Evolutionary conservation across 2,329 filamentous ascomycete species (phyloP).

Genomic region (Epichloe uncinata): DNA sequence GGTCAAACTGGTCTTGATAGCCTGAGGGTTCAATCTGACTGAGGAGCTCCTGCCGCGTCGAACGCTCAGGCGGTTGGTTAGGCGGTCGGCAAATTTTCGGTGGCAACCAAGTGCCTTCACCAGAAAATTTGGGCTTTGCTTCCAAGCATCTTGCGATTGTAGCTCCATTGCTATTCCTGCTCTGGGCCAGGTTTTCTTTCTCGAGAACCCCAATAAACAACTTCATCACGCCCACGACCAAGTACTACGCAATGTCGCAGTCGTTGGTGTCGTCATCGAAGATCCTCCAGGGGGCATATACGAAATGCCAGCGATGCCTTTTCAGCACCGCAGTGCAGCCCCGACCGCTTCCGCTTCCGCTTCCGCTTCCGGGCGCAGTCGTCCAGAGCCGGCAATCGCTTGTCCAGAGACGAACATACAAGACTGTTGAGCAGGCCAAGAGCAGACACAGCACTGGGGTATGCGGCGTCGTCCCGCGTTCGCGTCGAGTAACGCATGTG

Average conservation of each 20-base stretch:
- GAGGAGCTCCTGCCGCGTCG: background rate
- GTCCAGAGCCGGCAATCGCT: constrained; percentile 22
- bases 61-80: background rate
- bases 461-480: constrained; percentile 13
- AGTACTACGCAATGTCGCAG: constrained; percentile 24
- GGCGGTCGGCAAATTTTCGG: constrained; percentile 8
- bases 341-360: constrained; percentile 20
- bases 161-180: too few species aligned
- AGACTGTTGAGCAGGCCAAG: constrained; percentile 46
- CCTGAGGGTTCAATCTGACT: too few species aligned
- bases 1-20: too few species aligned
- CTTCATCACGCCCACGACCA: background rate
- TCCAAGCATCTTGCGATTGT: too few species aligned
- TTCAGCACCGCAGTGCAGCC: constrained; percentile 22
- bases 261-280: constrained; percentile 20
- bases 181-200: background rate
- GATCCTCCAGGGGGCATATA: constrained; percentile 20
- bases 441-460: constrained; percentile 44
- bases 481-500: background rate
- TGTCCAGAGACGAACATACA: constrained; percentile 27
- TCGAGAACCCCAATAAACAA: background rate
- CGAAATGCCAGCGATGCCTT: constrained; percentile 27
- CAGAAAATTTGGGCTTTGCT: background rate
- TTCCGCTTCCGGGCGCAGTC: constrained; percentile 18
- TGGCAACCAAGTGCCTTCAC: background rate